Evolutionary conservation across 192 early-diverging fungal genomes (phyloP).

Genomic region (Geranomyces michiganensis): DNA sequence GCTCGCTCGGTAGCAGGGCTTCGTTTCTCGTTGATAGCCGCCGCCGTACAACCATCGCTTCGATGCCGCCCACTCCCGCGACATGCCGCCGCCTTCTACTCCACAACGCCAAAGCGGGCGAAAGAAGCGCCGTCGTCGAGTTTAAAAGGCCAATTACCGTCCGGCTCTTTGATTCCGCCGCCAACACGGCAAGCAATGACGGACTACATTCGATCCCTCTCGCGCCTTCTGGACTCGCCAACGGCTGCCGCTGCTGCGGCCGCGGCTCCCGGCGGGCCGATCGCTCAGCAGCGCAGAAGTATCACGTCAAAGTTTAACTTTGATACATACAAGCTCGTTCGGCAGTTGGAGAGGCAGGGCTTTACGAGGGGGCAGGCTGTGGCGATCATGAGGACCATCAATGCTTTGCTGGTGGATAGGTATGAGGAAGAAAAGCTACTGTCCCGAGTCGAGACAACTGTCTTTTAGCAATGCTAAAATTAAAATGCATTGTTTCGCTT

Average conservation of each 20-base stretch:
- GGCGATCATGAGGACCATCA: slow-evolving; percentile 74
- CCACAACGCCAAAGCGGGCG: too few relatives aligned
- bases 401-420: slow-evolving; percentile 69
- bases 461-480: not conserved
- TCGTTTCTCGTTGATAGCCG: too few relatives aligned
- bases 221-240: slow-evolving; percentile 8
- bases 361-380: slow-evolving; percentile 74
- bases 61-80: too few relatives aligned
- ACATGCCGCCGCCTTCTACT: too few relatives aligned
- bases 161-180: not conserved
- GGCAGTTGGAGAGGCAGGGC: slow-evolving; percentile 63
- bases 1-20: too few relatives aligned
- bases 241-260: not conserved
- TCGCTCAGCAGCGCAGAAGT: slow-evolving; percentile 16
- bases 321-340: slow-evolving; percentile 77
- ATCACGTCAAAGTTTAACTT: slow-evolving; percentile 57
- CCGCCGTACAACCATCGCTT: too few relatives aligned
- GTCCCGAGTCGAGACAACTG: too few relatives aligned
- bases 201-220: slow-evolving; percentile 22
- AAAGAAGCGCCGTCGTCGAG: too few relatives aligned
- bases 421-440: slow-evolving; percentile 26
- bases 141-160: too few relatives aligned
- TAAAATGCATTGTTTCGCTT: not conserved
- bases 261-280: not conserved
- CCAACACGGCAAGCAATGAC: slow-evolving; percentile 21